Conservation (phyloP, 495 filamentous ascomycete genomes). For the Amorphotheca resinae region DNA sequence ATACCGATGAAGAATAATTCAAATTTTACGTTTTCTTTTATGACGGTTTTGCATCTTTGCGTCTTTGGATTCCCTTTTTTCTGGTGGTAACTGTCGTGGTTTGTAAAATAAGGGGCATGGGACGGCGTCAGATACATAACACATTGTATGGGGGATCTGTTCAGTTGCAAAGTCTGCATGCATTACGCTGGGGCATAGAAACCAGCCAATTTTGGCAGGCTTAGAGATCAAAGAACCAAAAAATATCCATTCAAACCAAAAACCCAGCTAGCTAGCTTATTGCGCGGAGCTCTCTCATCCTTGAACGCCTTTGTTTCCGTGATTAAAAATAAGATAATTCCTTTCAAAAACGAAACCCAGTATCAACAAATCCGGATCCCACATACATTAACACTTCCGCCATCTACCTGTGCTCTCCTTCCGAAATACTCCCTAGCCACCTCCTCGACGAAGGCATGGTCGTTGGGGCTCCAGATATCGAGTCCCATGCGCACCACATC, state of each 20-base stretch:
- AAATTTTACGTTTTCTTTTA: constrained; percentile 1
- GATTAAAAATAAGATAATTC: too few relatives aligned
- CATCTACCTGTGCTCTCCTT: constrained; percentile 53
- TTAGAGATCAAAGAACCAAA: not conserved
- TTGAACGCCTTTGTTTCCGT: too few relatives aligned
- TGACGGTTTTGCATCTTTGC: too few relatives aligned
- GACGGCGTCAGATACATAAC: not conserved
- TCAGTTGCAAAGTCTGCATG: too few relatives aligned
- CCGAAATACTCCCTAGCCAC: constrained; percentile 60
- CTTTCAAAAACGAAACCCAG: too few relatives aligned
- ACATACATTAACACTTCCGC: constrained; percentile 56
- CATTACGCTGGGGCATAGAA: too few relatives aligned
- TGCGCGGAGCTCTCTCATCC: too few relatives aligned
- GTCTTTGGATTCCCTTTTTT: too few relatives aligned
- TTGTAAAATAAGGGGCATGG: constrained; percentile 15
- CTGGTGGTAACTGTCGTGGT: not conserved
- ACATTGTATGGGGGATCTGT: too few relatives aligned
- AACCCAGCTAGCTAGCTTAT: too few relatives aligned
- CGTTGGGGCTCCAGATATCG: constrained; percentile 72
- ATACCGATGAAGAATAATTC: constrained; percentile 51
- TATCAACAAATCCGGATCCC: constrained; percentile 63
- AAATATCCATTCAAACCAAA: not conserved
- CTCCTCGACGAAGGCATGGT: constrained; percentile 61
- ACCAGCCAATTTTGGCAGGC: too few relatives aligned
- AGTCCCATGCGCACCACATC: constrained; percentile 73